These are phyloP conservation scores for Sarocladium oryzae DNA, from an alignment of 2,329 filamentous ascomycete species.

Conservation along the genomic window DNA sequence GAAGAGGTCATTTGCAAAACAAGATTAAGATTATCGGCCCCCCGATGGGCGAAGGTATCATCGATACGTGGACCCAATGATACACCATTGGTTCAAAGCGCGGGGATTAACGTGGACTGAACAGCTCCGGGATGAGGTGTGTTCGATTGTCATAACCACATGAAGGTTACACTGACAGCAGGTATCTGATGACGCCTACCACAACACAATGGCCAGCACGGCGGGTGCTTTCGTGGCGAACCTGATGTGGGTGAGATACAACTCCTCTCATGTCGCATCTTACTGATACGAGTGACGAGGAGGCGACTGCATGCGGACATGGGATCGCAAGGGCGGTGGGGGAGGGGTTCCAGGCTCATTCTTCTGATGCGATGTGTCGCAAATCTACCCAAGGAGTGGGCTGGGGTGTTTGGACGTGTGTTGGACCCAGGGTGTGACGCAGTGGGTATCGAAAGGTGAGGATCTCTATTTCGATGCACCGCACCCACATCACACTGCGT, in stretches of 20 bases:
- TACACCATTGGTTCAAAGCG: neutral
- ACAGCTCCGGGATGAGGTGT: no score
- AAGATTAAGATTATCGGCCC: conserved; percentile 3
- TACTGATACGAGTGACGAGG: no score
- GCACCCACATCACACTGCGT: no score
- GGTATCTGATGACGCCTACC: no score
- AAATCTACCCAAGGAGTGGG: conserved; percentile 1
- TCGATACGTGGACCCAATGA: neutral
- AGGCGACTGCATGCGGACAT: neutral
- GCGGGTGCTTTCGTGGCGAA: no score
- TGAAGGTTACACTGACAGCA: no score
- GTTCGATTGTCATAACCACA: no score
- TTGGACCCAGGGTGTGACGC: neutral
- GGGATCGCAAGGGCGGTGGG: neutral
- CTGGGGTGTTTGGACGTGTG: neutral
- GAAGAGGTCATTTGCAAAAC: neutral
- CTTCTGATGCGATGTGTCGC: conserved; percentile 1
- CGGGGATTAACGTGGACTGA: neutral
- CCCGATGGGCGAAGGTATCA: neutral
- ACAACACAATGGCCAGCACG: no score
- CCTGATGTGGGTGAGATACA: no score
- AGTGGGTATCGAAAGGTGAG: neutral
- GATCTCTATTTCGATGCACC: neutral
- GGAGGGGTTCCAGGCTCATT: neutral
- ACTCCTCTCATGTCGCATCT: no score